These are phyloP conservation scores for Achaetomium macrosporum DNA, from an alignment of 2,329 filamentous ascomycete species.

Conservation along the genomic window DNA sequence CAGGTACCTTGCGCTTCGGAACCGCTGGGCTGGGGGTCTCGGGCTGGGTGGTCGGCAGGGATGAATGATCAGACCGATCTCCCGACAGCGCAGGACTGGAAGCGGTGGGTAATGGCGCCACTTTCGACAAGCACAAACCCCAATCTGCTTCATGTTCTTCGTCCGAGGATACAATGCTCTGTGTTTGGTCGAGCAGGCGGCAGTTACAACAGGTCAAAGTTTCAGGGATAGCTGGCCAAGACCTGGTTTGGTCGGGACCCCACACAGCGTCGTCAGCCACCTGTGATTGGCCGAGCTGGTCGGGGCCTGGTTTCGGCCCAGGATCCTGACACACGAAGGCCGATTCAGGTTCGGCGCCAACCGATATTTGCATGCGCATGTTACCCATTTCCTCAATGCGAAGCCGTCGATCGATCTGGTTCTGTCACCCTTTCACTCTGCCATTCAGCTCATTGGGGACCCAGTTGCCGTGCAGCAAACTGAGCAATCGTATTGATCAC, in stretches of 20 bases:
- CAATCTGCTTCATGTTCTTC: conserved; percentile 15
- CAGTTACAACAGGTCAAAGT: background rate
- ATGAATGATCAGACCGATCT: conserved; percentile 25
- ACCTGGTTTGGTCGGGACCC: conserved; percentile 1
- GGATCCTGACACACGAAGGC: conserved; percentile 25
- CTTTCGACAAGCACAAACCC: conserved; percentile 16
- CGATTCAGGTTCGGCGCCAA: conserved; percentile 13
- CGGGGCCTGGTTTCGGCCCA: conserved; percentile 23
- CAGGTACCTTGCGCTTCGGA: background rate
- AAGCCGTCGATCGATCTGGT: no score
- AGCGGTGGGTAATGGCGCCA: conserved; percentile 34
- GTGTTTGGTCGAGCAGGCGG: background rate
- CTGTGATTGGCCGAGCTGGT: conserved; percentile 17
- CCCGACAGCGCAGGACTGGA: conserved; percentile 18
- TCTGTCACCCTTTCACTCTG: no score
- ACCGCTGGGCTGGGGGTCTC: background rate
- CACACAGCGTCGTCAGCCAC: background rate
- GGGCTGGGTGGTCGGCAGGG: conserved; percentile 4
- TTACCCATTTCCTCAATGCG: no score
- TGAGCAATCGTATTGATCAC: no score
- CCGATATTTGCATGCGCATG: background rate
- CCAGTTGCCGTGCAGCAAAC: no score
- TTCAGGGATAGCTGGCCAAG: conserved; percentile 10
- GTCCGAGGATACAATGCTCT: background rate
- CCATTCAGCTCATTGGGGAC: no score